Base-by-base conservation (phyloP, 305 asterid genomes). In the Fraxinus latifolia region DNA sequence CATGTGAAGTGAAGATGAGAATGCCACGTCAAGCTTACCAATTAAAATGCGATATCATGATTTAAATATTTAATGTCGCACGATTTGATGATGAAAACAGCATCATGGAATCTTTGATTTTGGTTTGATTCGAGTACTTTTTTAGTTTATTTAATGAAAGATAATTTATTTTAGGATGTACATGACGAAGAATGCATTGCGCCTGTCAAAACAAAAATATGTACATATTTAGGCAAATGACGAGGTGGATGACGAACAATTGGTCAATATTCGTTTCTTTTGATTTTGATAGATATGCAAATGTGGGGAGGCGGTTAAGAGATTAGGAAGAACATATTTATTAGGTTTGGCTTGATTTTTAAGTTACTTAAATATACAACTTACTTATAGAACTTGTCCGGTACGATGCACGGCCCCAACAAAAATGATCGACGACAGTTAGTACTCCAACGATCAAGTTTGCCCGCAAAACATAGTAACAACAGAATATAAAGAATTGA, bases 21-120 rank as follows among this genome's bases (percentile, higher is more conserved):
- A 84, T 77, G 85, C 88, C 85, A 81, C 78, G 81, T 85, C 85
- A 77, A 34, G 62, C 85, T 83, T 82, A 83, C 90, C 88, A 87
- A 87, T 86, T 58, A 85, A 79, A 14, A 83, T 39, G 85, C 81
- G 87, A 87, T 85, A 47, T 70, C 81, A 76, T 78, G 65, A 34
- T 82, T 85, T 60, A 72, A 77, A 80, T 11, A 80, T 74, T 29
- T 9, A 47, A 23, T 75, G 83, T 79, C 81, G 32, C 82, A 80
- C 76, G 77, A 37, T 81, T 55, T 86, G 84, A 72, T 85, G 86
- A 85, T 82, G 83, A 55, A 32, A 77, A 67, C 44, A 84, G 73
- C 80, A 76, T 79, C 19, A 0, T 34, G 82, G 84, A 89, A 88
- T 86, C 87, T 85, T 83, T 84, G 83, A 81, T 83, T 85, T 84